A percentile compares a stretch with the other conserved stretches of the same genome.
These are phyloP conservation scores for Coriolopsis trogii DNA, from an alignment of 1,284 basidiomycete species.

Conservation along the genomic window DNA sequence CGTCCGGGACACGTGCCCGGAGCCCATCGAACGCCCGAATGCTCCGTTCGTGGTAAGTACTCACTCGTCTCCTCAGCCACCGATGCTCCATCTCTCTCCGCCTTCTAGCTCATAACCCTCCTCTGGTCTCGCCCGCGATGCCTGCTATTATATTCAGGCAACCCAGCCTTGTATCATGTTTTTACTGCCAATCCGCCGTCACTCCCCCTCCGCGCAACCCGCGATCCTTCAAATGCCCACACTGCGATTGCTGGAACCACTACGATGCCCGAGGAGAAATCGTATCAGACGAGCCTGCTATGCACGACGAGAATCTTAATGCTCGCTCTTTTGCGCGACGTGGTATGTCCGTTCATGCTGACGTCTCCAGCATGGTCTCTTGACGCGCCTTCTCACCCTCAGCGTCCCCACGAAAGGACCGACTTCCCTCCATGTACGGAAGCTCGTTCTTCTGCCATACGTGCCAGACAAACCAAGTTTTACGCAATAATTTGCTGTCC, in stretches of 20 bases:
- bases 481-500: conserved; percentile 83
- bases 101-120: not conserved
- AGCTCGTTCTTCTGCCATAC: conserved; percentile 77
- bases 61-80: conserved; percentile 9
- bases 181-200: conserved; percentile 64
- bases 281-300: conserved; percentile 83
- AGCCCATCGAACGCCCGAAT: conserved; percentile 1
- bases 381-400: conserved; percentile 1
- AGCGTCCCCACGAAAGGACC: conserved; percentile 72
- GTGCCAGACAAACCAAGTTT: conserved; percentile 89
- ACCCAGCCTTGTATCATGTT: conserved; percentile 48
- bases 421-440: conserved; percentile 60
- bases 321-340: conserved; percentile 70
- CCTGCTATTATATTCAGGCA: conserved; percentile 40
- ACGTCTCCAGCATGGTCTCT: not conserved
- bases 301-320: conserved; percentile 81
- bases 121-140: conserved; percentile 17
- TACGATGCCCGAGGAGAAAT: conserved; percentile 75
- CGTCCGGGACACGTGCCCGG: conserved; percentile 23
- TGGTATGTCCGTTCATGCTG: conserved; percentile 49
- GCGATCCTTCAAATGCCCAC: conserved; percentile 62
- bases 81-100: not conserved
- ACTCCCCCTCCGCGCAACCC: conserved; percentile 47
- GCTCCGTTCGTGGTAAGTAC: not conserved
- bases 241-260: conserved; percentile 75